phyloP scores from a whole-genome alignment of 768 basidiomycete species.

The Boletus sensibilis region DNA sequence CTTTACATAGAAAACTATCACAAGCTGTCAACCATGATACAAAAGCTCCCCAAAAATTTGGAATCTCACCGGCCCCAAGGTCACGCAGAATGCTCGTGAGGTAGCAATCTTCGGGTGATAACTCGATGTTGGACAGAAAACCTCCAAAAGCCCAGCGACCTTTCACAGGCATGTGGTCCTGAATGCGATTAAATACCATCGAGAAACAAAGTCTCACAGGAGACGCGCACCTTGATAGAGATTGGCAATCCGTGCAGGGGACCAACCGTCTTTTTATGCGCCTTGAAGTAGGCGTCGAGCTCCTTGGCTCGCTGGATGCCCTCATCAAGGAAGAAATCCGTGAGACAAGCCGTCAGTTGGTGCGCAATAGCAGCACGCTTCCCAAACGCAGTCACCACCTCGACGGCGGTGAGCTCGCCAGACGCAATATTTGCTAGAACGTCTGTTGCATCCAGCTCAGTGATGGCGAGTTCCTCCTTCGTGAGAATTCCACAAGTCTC shows the following conservation, averaged over 20 bases:
- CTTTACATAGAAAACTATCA: slow-evolving; percentile 41
- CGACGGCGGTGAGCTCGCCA: slow-evolving; percentile 37
- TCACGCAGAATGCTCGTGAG: slow-evolving; percentile 39
- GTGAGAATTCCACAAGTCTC: slow-evolving; percentile 33
- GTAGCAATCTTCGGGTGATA: slow-evolving; percentile 25
- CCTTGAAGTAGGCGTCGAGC: slow-evolving; percentile 39
- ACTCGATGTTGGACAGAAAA: slow-evolving; percentile 29
- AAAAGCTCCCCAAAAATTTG: background rate
- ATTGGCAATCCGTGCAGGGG: slow-evolving; percentile 44
- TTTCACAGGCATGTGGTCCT: slow-evolving; percentile 43
- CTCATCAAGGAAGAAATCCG: slow-evolving; percentile 47
- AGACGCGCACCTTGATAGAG: slow-evolving; percentile 38
- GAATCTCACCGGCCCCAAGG: slow-evolving; percentile 40
- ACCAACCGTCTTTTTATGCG: slow-evolving; percentile 40
- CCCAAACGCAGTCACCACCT: slow-evolving; percentile 42
- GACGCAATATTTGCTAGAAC: slow-evolving; percentile 29
- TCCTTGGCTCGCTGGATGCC: slow-evolving; percentile 39
- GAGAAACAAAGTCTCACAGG: background rate
- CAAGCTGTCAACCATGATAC: slow-evolving; percentile 5
- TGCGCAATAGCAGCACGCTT: slow-evolving; percentile 56
- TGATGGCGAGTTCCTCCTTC: slow-evolving; percentile 34
- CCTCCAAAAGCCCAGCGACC: slow-evolving; percentile 40
- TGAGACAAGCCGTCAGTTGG: slow-evolving; percentile 41
- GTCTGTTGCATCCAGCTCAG: slow-evolving; percentile 37
- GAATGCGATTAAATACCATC: background rate